These are phyloP conservation scores for Ganoderma resinaceum DNA, from an alignment of 1,284 basidiomycete genomes.

Conservation along the genomic window DNA sequence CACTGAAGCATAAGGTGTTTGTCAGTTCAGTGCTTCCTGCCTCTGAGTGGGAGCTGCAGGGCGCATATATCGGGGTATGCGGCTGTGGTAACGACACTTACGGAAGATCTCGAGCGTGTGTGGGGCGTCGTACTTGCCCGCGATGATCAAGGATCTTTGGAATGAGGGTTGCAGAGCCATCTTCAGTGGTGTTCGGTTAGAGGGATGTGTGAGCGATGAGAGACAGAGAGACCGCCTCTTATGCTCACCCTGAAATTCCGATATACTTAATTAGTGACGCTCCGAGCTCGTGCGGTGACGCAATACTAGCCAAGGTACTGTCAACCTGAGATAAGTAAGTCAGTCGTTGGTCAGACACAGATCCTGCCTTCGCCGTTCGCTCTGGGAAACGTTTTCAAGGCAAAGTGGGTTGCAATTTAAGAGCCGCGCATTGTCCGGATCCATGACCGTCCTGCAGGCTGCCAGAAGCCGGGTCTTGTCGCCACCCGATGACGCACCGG, in stretches of 20 bases:
- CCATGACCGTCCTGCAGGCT: too few species aligned
- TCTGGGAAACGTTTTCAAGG: neutral
- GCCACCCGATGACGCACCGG: neutral
- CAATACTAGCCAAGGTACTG: neutral
- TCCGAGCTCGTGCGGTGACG: neutral
- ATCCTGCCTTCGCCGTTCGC: neutral
- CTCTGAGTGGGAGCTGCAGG: neutral
- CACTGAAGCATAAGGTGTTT: conserved; percentile 48
- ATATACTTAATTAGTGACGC: conserved; percentile 6
- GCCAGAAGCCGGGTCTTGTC: too few species aligned
- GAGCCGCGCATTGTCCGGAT: neutral
- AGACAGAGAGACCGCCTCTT: neutral
- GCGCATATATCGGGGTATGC: neutral
- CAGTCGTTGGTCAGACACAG: neutral
- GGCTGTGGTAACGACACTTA: conserved; percentile 42
- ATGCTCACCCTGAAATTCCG: neutral
- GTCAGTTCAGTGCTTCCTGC: neutral
- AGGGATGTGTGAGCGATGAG: neutral
- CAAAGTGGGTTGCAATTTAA: too few species aligned
- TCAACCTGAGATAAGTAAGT: neutral
- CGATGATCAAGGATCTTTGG: conserved; percentile 68
- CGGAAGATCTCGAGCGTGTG: conserved; percentile 89
- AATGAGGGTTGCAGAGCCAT: conserved; percentile 90
- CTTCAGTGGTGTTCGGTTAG: neutral
- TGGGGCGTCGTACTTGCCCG: conserved; percentile 69